phyloP scores from a whole-genome alignment of 148 eudicot species.

The Chenopodium formosanum region DNA sequence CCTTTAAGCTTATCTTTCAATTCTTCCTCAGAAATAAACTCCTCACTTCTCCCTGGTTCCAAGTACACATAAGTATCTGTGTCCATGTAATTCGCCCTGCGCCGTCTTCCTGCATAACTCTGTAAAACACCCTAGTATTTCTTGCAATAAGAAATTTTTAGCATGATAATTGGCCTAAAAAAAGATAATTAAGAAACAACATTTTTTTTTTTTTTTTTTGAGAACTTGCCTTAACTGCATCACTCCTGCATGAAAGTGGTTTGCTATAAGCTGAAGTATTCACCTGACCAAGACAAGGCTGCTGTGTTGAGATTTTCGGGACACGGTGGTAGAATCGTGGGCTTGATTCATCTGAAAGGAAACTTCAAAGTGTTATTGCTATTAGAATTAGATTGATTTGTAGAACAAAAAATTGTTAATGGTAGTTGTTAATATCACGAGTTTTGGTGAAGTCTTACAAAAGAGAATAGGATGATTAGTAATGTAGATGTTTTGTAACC shows the following conservation, averaged over 20 bases:
- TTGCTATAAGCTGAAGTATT: neutral
- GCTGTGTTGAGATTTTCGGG: neutral
- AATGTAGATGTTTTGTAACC: slow-evolving; percentile 11
- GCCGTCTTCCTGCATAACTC: slow-evolving; percentile 39
- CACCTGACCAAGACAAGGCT: neutral
- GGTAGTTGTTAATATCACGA: neutral
- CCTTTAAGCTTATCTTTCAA: slow-evolving; percentile 52
- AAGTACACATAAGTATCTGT: slow-evolving; percentile 63
- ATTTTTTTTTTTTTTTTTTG: too few species aligned
- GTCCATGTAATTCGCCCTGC: slow-evolving; percentile 43
- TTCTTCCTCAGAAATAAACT: slow-evolving; percentile 73
- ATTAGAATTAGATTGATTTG: neutral
- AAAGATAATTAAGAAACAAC: too few species aligned
- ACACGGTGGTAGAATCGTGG: neutral
- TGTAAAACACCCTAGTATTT: neutral
- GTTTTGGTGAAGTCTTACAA: slow-evolving; percentile 2
- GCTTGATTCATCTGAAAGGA: slow-evolving; percentile 8
- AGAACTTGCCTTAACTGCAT: slow-evolving; percentile 18
- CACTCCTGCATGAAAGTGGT: neutral
- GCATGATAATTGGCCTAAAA: too few species aligned
- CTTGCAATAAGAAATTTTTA: neutral
- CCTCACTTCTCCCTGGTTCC: slow-evolving; percentile 76
- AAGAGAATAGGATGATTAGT: neutral
- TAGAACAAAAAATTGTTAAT: neutral
- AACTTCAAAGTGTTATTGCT: neutral